Conservation (phyloP, 2,329 filamentous ascomycete species). For the Hirsutella thompsonii region DNA sequence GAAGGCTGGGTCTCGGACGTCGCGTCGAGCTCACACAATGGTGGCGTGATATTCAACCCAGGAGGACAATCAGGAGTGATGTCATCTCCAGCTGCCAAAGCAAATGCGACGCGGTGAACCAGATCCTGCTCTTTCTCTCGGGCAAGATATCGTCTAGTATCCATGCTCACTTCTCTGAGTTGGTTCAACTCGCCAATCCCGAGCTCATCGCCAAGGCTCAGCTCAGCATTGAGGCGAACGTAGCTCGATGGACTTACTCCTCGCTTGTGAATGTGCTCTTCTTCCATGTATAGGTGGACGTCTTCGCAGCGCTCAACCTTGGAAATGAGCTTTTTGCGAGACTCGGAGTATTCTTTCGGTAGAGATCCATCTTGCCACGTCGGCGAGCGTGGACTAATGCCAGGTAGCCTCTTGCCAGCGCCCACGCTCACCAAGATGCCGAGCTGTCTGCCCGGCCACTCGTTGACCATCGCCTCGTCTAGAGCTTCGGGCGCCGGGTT, state of each 20-base stretch:
- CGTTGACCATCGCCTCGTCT: constrained; percentile 82
- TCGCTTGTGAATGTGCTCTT: constrained; percentile 62
- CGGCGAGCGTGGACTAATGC: constrained; percentile 55
- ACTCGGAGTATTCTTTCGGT: constrained; percentile 83
- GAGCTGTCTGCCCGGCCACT: constrained; percentile 89
- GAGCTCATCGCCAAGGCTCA: constrained; percentile 81
- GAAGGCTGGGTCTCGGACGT: too few relatives aligned
- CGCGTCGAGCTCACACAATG: too few relatives aligned
- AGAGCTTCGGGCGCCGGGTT: constrained; percentile 78
- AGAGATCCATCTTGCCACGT: constrained; percentile 95
- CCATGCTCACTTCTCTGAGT: constrained; percentile 87
- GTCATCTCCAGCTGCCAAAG: constrained; percentile 71
- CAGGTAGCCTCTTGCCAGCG: constrained; percentile 66
- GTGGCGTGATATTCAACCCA: too few relatives aligned
- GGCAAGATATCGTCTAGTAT: constrained; percentile 71
- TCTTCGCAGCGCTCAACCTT: constrained; percentile 95
- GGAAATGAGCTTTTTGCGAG: constrained; percentile 65
- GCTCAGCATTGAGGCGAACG: constrained; percentile 91
- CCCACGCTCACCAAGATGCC: constrained; percentile 88
- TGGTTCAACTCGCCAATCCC: constrained; percentile 98
- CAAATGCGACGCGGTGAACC: constrained; percentile 63
- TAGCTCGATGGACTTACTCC: constrained; percentile 83
- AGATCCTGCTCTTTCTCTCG: constrained; percentile 63
- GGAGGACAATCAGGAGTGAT: too few relatives aligned
- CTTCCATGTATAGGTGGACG: constrained; percentile 77